A percentile compares a stretch with the other conserved stretches of the same genome.
phyloP scores from a whole-genome alignment of 192 early-diverging fungal genomes.

The Gamsiella multidivaricata region DNA sequence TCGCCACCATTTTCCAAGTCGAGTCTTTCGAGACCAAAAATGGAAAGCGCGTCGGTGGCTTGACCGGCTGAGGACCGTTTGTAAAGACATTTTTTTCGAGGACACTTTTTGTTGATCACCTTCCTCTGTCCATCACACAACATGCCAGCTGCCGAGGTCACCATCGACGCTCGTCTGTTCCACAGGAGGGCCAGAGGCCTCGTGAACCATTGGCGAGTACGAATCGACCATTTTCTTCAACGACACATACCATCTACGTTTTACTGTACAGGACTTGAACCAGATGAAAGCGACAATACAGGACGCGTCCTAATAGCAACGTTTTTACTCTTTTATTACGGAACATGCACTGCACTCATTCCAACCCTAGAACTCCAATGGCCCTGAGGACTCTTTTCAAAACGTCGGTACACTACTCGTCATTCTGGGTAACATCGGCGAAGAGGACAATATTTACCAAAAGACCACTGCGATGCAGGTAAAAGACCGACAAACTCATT shows the following conservation, averaged over 20 bases:
- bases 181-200: slow-evolving; percentile 44
- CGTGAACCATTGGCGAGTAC: slow-evolving; percentile 30
- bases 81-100: no score
- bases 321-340: no score
- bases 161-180: slow-evolving; percentile 50
- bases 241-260: no score
- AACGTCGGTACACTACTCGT: slow-evolving; percentile 70
- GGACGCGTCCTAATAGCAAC: slow-evolving; percentile 3
- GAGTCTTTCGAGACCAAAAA: no score
- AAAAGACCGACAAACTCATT: slow-evolving; percentile 4
- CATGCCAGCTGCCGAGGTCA: slow-evolving; percentile 46
- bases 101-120: not conserved
- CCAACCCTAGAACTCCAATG: slow-evolving; percentile 50
- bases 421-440: slow-evolving; percentile 68
- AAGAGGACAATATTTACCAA: slow-evolving; percentile 78
- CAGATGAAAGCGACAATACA: slow-evolving; percentile 1
- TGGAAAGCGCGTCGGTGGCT: no score
- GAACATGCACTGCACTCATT: no score
- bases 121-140: not conserved
- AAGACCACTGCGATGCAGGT: slow-evolving; percentile 78
- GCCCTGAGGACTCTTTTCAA: slow-evolving; percentile 60
- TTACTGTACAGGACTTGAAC: no score
- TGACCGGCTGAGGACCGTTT: no score
- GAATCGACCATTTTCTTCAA: not conserved
- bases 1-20: no score